Percentiles rank a stretch among this genome's conserved stretches.
These are phyloP conservation scores for Viola odorata DNA, from an alignment of 345 rosid species.

Conservation along the genomic window DNA sequence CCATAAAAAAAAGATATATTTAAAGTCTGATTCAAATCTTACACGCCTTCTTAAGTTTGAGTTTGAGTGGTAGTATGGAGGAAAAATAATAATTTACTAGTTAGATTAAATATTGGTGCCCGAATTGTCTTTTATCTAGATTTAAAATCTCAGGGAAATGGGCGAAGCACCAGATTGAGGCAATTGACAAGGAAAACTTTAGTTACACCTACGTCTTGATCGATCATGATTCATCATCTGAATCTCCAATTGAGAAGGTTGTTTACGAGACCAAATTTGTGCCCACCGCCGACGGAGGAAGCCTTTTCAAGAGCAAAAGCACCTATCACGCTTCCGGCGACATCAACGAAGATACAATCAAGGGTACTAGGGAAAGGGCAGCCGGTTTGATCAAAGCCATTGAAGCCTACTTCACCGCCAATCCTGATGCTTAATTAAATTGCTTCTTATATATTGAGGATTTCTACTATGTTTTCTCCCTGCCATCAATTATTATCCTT, in stretches of 20 bases:
- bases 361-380: constrained; percentile 1
- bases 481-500: too few relatives aligned
- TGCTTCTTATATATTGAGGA: too few relatives aligned
- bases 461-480: not conserved
- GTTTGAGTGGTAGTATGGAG: too few relatives aligned
- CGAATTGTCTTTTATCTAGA: too few relatives aligned
- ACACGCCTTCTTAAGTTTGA: too few relatives aligned
- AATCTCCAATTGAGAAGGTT: constrained; percentile 29
- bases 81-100: too few relatives aligned
- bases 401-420: constrained; percentile 22
- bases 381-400: constrained; percentile 19
- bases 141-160: constrained; percentile 24
- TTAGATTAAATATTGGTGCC: too few relatives aligned
- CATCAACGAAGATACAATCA: constrained; percentile 18
- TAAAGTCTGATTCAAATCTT: too few relatives aligned
- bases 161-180: constrained; percentile 39
- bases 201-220: constrained; percentile 28
- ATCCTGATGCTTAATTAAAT: constrained; percentile 11
- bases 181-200: constrained; percentile 37
- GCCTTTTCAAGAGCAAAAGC: constrained; percentile 28
- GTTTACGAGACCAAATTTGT: constrained; percentile 32
- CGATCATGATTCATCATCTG: constrained; percentile 25
- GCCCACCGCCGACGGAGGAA: constrained; percentile 26
- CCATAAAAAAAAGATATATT: too few relatives aligned
- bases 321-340: constrained; percentile 20